phyloP scores from a whole-genome alignment of 768 basidiomycete species.

The Pleurotus tuoliensis region DNA sequence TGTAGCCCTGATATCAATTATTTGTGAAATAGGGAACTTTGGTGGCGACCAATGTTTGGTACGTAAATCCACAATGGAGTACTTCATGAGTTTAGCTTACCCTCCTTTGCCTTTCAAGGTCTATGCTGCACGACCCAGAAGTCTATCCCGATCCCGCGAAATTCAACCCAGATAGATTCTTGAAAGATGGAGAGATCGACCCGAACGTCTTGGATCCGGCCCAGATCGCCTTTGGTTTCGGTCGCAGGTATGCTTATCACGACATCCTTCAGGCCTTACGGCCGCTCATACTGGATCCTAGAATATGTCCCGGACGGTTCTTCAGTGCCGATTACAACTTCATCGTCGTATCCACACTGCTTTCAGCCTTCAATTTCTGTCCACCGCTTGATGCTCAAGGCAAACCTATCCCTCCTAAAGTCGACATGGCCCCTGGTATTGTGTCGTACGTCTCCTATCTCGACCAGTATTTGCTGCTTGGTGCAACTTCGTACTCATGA shows the following conservation, averaged over 20 bases:
- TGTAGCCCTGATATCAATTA: too few relatives aligned
- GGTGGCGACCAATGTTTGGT: conserved; percentile 34
- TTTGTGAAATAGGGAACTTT: conserved; percentile 15
- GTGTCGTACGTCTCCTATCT: not conserved
- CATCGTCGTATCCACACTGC: conserved; percentile 4
- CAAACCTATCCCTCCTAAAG: not conserved
- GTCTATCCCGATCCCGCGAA: conserved; percentile 28
- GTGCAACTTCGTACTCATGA: too few relatives aligned
- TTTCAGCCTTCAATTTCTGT: conserved; percentile 6
- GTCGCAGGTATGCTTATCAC: conserved; percentile 9
- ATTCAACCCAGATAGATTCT: conserved; percentile 47
- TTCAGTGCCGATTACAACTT: not conserved
- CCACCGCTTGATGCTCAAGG: conserved; percentile 9
- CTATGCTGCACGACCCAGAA: conserved; percentile 28
- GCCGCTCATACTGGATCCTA: not conserved
- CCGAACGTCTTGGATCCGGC: conserved; percentile 31
- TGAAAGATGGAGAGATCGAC: conserved; percentile 34
- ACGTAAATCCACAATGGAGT: conserved; percentile 3
- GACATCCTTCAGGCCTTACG: too few relatives aligned
- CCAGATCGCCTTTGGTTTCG: conserved; percentile 33
- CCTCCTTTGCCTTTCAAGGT: conserved; percentile 17
- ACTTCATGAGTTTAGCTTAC: not conserved
- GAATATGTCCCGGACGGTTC: conserved; percentile 7
- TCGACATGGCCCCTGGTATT: conserved; percentile 6
- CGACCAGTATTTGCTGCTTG: too few relatives aligned